phyloP scores from a whole-genome alignment of 495 filamentous ascomycete species.

The Aspergillus homomorphus region DNA sequence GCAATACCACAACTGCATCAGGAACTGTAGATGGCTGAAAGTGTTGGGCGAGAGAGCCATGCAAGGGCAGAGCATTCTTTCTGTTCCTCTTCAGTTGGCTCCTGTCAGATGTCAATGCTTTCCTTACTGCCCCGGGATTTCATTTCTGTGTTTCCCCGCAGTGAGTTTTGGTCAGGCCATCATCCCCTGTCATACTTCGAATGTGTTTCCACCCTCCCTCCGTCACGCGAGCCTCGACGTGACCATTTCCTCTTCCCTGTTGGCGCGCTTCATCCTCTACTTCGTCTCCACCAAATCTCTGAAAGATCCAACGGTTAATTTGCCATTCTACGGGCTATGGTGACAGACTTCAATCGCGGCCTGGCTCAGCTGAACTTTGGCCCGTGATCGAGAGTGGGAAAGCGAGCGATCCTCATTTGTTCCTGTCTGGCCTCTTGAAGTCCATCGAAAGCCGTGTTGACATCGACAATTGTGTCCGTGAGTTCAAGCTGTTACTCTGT shows the following conservation, averaged over 20 bases:
- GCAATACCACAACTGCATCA: neutral
- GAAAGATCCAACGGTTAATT: too few relatives aligned
- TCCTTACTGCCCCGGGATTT: conserved; percentile 3
- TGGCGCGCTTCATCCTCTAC: neutral
- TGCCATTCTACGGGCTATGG: too few relatives aligned
- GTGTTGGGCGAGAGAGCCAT: neutral
- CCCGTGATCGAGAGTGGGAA: neutral
- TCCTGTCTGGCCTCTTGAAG: too few relatives aligned
- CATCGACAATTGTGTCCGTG: too few relatives aligned
- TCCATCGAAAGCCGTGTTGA: too few relatives aligned
- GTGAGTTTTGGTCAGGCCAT: conserved; percentile 8
- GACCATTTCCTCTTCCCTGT: neutral
- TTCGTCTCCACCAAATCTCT: neutral
- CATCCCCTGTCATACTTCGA: neutral
- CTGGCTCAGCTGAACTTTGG: neutral
- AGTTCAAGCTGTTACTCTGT: too few relatives aligned
- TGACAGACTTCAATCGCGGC: neutral
- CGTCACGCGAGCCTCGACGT: neutral
- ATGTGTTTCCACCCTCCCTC: neutral
- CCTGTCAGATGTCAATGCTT: neutral
- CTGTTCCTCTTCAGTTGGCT: neutral
- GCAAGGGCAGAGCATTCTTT: neutral
- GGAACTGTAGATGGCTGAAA: neutral
- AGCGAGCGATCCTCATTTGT: too few relatives aligned
- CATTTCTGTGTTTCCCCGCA: conserved; percentile 5